phyloP scores from a whole-genome alignment of 306 rosid species.

The Vigna mungo region DNA sequence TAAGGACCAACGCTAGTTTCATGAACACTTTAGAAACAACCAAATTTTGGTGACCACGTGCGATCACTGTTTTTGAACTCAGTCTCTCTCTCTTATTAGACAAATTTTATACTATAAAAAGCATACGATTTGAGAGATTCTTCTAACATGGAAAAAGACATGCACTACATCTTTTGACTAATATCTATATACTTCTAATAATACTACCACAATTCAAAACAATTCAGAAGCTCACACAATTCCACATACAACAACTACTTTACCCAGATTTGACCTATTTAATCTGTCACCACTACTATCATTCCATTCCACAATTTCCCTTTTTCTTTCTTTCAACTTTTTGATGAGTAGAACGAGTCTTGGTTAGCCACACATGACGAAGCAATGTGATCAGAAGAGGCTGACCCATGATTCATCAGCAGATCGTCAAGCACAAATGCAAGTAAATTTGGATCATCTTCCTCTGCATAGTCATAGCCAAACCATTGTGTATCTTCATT shows the following conservation, averaged over 20 bases:
- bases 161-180: conserved; percentile 23
- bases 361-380: background rate
- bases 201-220: conserved; percentile 25
- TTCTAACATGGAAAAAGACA: conserved; percentile 24
- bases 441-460: conserved; percentile 37
- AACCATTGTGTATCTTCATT: conserved; percentile 26
- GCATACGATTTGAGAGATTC: conserved; percentile 19
- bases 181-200: conserved; percentile 23
- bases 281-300: conserved; percentile 12
- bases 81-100: background rate
- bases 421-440: conserved; percentile 35
- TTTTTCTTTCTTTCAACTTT: background rate
- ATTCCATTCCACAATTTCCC: background rate
- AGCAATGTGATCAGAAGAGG: conserved; percentile 14
- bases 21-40: conserved; percentile 52
- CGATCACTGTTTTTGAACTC: conserved; percentile 25
- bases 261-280: conserved; percentile 1
- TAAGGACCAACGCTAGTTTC: conserved; percentile 41
- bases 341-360: conserved; percentile 21
- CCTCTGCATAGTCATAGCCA: conserved; percentile 20
- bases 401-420: conserved; percentile 3
- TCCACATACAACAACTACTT: conserved; percentile 19
- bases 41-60: conserved; percentile 41
- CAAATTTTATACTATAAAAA: conserved; percentile 35
- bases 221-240: conserved; percentile 12